These are phyloP conservation scores for Boletus reticuloceps DNA, from an alignment of 768 basidiomycete species.

Conservation along the genomic window DNA sequence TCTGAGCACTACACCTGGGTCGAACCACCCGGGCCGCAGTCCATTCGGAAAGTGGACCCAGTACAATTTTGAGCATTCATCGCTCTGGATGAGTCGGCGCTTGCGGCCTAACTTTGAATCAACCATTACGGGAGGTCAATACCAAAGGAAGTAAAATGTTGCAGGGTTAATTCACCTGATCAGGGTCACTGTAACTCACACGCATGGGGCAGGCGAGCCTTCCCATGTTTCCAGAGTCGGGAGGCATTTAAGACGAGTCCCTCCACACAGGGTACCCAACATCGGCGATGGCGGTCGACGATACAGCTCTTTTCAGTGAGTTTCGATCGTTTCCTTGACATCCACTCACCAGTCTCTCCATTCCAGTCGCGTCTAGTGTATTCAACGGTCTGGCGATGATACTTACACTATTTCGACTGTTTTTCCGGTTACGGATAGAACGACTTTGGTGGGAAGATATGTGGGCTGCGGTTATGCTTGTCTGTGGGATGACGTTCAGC, in stretches of 20 bases:
- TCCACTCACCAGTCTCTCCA: not conserved
- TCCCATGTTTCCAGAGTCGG: not conserved
- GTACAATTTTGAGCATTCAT: no score
- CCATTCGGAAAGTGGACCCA: no score
- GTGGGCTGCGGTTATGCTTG: conserved; percentile 16
- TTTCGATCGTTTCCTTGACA: not conserved
- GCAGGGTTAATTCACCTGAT: not conserved
- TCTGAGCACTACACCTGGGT: no score
- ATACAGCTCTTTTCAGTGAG: not conserved
- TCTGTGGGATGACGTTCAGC: not conserved
- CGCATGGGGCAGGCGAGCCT: not conserved
- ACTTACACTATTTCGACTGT: conserved; percentile 14
- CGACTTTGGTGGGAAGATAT: conserved; percentile 25
- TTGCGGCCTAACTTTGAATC: no score
- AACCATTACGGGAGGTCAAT: no score
- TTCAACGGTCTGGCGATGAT: conserved; percentile 2
- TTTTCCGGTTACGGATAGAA: conserved; percentile 12
- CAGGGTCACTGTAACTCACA: not conserved
- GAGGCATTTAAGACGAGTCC: not conserved
- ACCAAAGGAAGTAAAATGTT: no score
- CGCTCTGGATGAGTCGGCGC: no score
- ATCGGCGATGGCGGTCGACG: not conserved
- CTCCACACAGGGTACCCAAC: not conserved
- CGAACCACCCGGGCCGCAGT: no score
- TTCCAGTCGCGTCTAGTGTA: conserved; percentile 3